Conservation (phyloP, 495 filamentous ascomycete species). For the Darksidea phi region DNA sequence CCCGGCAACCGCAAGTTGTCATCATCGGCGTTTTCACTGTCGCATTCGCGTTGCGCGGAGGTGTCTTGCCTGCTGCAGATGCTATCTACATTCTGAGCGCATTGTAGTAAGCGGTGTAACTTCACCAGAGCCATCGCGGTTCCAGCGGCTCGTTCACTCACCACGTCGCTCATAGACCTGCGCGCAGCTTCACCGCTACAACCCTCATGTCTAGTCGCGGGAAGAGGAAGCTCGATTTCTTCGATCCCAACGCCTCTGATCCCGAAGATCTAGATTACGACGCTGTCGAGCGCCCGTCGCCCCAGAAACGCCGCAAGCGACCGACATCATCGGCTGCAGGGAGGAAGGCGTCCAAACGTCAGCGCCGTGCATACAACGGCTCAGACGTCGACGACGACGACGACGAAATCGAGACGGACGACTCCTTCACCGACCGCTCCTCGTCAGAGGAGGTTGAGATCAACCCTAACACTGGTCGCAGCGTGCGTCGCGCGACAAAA, state of each 20-base stretch:
- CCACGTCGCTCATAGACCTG: slow-evolving; percentile 6
- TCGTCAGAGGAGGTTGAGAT: slow-evolving; percentile 65
- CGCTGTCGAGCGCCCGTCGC: slow-evolving; percentile 34
- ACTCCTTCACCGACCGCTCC: slow-evolving; percentile 60
- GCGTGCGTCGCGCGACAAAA: slow-evolving; percentile 62
- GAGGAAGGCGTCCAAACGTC: slow-evolving; percentile 51
- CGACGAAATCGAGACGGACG: slow-evolving; percentile 56
- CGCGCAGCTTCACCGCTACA: background rate
- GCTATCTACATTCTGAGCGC: slow-evolving; percentile 5
- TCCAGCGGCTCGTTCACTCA: slow-evolving; percentile 13
- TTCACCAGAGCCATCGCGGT: background rate
- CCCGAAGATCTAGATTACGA: slow-evolving; percentile 79
- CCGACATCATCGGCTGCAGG: slow-evolving; percentile 26
- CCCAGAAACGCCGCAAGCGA: slow-evolving; percentile 32
- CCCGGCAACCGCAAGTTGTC: background rate
- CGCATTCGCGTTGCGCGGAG: slow-evolving; percentile 1
- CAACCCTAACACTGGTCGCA: slow-evolving; percentile 66
- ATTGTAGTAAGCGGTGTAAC: slow-evolving; percentile 10
- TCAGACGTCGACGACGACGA: slow-evolving; percentile 70
- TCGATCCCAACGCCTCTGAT: slow-evolving; percentile 82
- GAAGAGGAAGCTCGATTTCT: slow-evolving; percentile 71
- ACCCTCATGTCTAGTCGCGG: slow-evolving; percentile 49
- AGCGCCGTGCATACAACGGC: slow-evolving; percentile 50
- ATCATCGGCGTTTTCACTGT: background rate
- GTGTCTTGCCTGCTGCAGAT: background rate